Conservation (phyloP, 139 green algal species). For the Micromonas pusilla region DNA sequence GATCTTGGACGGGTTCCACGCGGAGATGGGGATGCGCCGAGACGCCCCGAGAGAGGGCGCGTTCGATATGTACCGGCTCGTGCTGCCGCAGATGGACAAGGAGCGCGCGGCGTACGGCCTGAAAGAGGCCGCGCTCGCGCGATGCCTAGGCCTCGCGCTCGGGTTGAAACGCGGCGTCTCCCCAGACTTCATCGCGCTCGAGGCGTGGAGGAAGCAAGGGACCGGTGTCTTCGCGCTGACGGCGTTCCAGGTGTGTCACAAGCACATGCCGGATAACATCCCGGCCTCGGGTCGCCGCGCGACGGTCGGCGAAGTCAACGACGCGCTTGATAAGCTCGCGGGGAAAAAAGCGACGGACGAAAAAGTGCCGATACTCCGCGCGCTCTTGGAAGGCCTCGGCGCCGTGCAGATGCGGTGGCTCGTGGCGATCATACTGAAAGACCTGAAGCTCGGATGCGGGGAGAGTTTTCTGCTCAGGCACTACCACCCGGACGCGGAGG, state of each 20-base stretch:
- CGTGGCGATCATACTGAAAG: slow-evolving; percentile 60
- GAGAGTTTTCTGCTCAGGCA: slow-evolving; percentile 47
- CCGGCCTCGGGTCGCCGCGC: slow-evolving; percentile 1
- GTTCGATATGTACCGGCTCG: neutral
- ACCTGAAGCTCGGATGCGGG: slow-evolving; percentile 54
- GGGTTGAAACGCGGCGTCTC: slow-evolving; percentile 35
- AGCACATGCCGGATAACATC: neutral
- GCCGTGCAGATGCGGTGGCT: slow-evolving; percentile 57
- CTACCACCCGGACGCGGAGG: slow-evolving; percentile 56
- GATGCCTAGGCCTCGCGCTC: slow-evolving; percentile 38
- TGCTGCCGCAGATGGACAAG: slow-evolving; percentile 37
- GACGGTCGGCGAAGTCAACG: slow-evolving; percentile 30
- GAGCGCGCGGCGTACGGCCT: slow-evolving; percentile 43
- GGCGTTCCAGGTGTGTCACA: neutral
- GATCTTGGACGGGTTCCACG: neutral
- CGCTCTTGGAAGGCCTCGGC: slow-evolving; percentile 37
- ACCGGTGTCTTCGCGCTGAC: slow-evolving; percentile 7
- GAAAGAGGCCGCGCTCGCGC: slow-evolving; percentile 47
- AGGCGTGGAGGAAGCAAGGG: slow-evolving; percentile 36
- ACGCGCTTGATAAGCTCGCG: slow-evolving; percentile 11
- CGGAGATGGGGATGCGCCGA: neutral
- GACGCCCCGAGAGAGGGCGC: neutral
- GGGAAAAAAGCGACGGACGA: neutral
- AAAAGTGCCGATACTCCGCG: slow-evolving; percentile 1
- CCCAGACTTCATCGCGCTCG: slow-evolving; percentile 36